A percentile compares a stretch with the other conserved stretches of the same genome.
Conservation (phyloP, 148 eudicot species). For the Rhododendron simsii region DNA sequence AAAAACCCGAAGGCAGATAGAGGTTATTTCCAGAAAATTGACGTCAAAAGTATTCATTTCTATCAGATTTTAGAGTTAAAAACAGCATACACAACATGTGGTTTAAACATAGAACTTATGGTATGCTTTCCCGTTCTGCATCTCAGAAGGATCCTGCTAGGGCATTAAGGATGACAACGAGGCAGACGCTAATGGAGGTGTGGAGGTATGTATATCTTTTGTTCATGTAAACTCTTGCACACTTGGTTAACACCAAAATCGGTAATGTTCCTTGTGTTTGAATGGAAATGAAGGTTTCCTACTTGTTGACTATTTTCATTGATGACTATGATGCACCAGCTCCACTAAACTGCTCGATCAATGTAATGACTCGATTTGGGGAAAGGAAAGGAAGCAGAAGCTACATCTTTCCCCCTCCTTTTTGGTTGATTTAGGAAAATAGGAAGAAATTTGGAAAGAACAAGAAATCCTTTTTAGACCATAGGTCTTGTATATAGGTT, state of each 20-base stretch:
- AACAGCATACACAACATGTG: neutral
- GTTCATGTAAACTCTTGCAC: neutral
- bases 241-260: neutral
- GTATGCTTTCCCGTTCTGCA: neutral
- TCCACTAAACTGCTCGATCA: neutral
- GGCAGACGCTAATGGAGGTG: neutral
- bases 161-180: constrained; percentile 5
- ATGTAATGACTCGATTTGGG: neutral
- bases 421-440: neutral
- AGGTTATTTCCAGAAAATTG: constrained; percentile 47
- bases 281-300: neutral
- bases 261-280: neutral
- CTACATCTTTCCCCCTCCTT: neutral
- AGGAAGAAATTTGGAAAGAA: neutral
- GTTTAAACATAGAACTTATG: neutral
- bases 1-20: constrained; percentile 89
- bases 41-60: neutral
- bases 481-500: neutral
- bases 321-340: neutral
- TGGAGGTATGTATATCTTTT: neutral
- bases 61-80: neutral
- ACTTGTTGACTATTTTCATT: neutral
- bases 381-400: neutral
- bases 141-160: neutral
- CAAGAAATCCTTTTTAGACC: neutral